Base-by-base conservation (phyloP, 352 stramenopile species). In the Phytophthora idaei region DNA sequence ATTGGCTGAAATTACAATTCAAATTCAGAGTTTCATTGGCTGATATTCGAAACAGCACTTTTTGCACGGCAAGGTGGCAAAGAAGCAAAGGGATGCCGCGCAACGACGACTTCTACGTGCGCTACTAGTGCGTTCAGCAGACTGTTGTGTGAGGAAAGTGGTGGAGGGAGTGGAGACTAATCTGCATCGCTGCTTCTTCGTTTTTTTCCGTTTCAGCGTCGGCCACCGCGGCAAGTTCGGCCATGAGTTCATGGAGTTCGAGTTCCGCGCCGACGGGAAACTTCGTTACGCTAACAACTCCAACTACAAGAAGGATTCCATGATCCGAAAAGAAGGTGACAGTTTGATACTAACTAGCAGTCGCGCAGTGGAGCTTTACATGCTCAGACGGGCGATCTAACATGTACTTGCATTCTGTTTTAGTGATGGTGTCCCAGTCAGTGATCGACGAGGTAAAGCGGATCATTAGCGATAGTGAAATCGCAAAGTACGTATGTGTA, bases 221-320 rank as follows among this genome's bases (percentile, higher is more conserved):
- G 97, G 97, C 8, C 97, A 99, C 73, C 90, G 95, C 58, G 96
- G 96, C 56, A 97, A 98, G 74, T 99, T 98, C 75, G 97, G 96
- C 17, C 94, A 98, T 73, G 95, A 98, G 74, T 98, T 98, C 69
- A 97, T 98, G 92, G 96, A 99, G 81, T 99, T 99, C 67, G 95
- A 99, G 74, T 96, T 99, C 53, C 87, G 80, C 39, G 82, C 90
- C 14, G 90, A 95, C 62, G 90, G 89, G 39, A 96, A 92, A 67
- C 81, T 99, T 29, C 87, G 95, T 37, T 99, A 99, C 67, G 95
- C 95, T 31, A 99, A 99, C 81, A 98, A 99, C 78, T 98, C 93
- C 42, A 98, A 98, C 83, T 99, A 99, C 79, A 98, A 98, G 78
- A 97, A 98, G 63, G 96, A 98, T 71, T 94, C 89, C 7, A 98